Conservation (phyloP, 2,329 filamentous ascomycete species). For the Metarhizium humberi region DNA sequence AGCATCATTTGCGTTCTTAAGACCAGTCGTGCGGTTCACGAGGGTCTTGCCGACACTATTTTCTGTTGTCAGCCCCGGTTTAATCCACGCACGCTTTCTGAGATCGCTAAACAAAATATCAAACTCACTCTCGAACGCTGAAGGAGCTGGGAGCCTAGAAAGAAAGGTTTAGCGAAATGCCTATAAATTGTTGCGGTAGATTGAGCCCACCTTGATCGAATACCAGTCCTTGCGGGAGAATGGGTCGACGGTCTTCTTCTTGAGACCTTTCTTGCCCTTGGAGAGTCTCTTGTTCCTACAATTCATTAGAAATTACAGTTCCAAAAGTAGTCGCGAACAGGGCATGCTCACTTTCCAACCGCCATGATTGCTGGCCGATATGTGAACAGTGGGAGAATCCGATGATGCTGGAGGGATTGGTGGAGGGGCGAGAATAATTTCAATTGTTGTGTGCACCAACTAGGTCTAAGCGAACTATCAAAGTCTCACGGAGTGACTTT, state of each 20-base stretch:
- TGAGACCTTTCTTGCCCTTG: slow-evolving; percentile 99
- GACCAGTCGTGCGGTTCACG: slow-evolving; percentile 97
- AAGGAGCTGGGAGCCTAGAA: slow-evolving; percentile 84
- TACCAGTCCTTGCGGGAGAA: slow-evolving; percentile 99
- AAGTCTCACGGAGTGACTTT: slow-evolving; percentile 12
- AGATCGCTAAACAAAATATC: neutral
- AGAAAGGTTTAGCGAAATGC: slow-evolving; percentile 7
- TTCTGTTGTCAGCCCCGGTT: slow-evolving; percentile 1
- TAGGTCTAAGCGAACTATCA: slow-evolving; percentile 28
- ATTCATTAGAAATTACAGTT: slow-evolving; percentile 13
- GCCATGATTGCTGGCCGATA: slow-evolving; percentile 47
- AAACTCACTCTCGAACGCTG: slow-evolving; percentile 86
- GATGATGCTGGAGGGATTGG: slow-evolving; percentile 31
- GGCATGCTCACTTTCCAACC: slow-evolving; percentile 46
- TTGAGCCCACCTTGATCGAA: slow-evolving; percentile 70
- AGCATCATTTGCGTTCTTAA: slow-evolving; percentile 99
- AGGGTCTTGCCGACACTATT: slow-evolving; percentile 96
- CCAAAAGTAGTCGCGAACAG: slow-evolving; percentile 1
- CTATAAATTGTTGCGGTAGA: too few species aligned
- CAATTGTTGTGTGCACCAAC: slow-evolving; percentile 29
- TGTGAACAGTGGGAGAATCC: slow-evolving; percentile 33
- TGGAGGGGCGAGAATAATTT: slow-evolving; percentile 32
- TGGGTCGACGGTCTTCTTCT: slow-evolving; percentile 98
- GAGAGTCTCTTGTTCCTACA: slow-evolving; percentile 98
- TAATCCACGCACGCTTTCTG: neutral